phyloP scores from a whole-genome alignment of 441 rosid species.

The Dalechampia spathulata region DNA sequence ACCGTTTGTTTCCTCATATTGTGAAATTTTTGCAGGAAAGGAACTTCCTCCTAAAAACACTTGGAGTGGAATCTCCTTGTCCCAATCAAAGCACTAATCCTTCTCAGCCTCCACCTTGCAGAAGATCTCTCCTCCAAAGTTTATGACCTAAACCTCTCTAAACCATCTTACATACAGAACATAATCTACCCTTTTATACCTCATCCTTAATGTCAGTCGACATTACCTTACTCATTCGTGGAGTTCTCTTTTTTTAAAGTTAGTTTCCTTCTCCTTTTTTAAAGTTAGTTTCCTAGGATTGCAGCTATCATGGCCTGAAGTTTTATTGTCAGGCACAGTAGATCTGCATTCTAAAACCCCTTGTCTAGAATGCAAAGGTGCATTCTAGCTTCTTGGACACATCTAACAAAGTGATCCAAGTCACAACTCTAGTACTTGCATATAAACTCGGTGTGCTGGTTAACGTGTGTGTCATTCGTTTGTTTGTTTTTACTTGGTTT shows the following conservation, averaged over 20 bases:
- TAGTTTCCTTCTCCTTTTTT: too few species aligned
- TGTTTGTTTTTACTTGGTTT: constrained; percentile 36
- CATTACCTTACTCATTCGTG: constrained; percentile 19
- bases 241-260: constrained; percentile 27
- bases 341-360: constrained; percentile 59
- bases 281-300: constrained; percentile 32
- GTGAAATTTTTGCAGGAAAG: constrained; percentile 59
- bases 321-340: constrained; percentile 60
- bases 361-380: constrained; percentile 58
- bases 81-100: constrained; percentile 47
- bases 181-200: constrained; percentile 15
- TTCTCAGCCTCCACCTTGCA: constrained; percentile 87
- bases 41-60: constrained; percentile 88
- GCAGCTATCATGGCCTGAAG: constrained; percentile 73
- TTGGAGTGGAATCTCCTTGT: constrained; percentile 78
- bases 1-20: constrained; percentile 11
- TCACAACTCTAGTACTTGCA: constrained; percentile 28
- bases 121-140: constrained; percentile 92
- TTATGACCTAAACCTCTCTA: constrained; percentile 38
- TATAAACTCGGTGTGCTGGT: constrained; percentile 32
- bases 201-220: constrained; percentile 19
- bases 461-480: constrained; percentile 48
- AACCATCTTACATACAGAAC: constrained; percentile 25
- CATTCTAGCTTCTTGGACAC: constrained; percentile 64
- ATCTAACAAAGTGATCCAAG: constrained; percentile 46